Evolutionary conservation across 2,329 filamentous ascomycete species (phyloP).

Genomic region (Penicillium verrucosum): DNA sequence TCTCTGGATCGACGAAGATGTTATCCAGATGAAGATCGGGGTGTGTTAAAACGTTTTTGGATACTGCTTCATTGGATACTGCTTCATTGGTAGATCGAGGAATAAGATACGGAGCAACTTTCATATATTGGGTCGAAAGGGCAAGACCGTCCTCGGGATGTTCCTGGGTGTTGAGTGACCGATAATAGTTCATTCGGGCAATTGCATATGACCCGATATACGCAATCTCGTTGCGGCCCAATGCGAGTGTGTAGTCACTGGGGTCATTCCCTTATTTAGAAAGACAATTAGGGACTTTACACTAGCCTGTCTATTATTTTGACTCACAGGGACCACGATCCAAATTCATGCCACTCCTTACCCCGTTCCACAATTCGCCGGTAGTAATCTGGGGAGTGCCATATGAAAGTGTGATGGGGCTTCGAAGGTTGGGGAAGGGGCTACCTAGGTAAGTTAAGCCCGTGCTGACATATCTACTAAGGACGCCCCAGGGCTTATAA

Average conservation of each 20-base stretch:
- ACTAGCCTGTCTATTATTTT: neutral
- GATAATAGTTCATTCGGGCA: constrained; percentile 28
- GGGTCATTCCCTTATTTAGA: constrained; percentile 15
- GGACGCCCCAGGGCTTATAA: no score
- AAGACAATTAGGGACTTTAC: neutral
- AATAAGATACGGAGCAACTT: constrained; percentile 21
- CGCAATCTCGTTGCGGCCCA: constrained; percentile 27
- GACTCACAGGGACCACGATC: constrained; percentile 32
- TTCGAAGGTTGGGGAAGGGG: no score
- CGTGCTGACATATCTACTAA: no score
- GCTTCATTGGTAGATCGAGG: constrained; percentile 2
- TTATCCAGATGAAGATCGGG: constrained; percentile 29
- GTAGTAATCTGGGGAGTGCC: constrained; percentile 9
- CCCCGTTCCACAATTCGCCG: constrained; percentile 20
- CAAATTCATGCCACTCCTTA: constrained; percentile 23
- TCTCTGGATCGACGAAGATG: constrained; percentile 28
- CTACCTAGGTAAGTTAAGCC: no score
- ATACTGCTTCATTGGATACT: neutral
- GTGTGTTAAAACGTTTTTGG: constrained; percentile 26
- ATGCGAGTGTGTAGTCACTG: constrained; percentile 21
- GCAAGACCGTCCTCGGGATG: constrained; percentile 21
- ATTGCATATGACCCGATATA: constrained; percentile 24
- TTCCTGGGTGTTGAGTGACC: constrained; percentile 19
- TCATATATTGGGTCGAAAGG: constrained; percentile 27
- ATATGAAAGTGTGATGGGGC: no score